Conservation (phyloP, 169 alveolate species). For the Pseudocohnilembus persalinus region DNA sequence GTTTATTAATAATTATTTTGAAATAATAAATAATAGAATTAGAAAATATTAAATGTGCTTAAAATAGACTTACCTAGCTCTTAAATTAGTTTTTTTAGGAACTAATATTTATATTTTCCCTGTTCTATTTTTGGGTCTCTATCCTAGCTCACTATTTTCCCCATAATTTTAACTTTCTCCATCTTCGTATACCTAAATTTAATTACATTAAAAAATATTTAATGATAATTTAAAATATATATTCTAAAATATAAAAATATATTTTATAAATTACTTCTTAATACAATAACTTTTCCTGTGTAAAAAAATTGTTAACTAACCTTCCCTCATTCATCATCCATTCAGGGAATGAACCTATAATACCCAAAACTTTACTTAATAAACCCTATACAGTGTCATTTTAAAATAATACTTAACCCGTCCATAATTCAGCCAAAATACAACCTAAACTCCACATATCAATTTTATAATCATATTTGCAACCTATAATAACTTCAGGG, state of each 20-base stretch:
- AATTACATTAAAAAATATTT: not conserved
- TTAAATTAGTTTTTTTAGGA: slow-evolving; percentile 78
- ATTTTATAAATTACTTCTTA: slow-evolving; percentile 68
- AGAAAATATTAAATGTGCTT: not conserved
- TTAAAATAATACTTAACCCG: slow-evolving; percentile 82
- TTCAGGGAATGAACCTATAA: slow-evolving; percentile 88
- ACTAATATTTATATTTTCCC: slow-evolving; percentile 77
- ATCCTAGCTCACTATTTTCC: slow-evolving; percentile 36
- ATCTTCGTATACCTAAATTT: slow-evolving; percentile 38
- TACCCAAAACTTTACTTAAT: slow-evolving; percentile 88
- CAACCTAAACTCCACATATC: slow-evolving; percentile 99
- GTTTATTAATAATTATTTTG: no score
- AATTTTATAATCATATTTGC: slow-evolving; percentile 95
- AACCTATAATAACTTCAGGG: slow-evolving; percentile 98
- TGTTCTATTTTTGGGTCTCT: slow-evolving; percentile 54
- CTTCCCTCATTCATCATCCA: slow-evolving; percentile 90
- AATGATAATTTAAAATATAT: slow-evolving; percentile 9
- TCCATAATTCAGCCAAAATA: slow-evolving; percentile 93
- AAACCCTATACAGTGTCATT: slow-evolving; percentile 86
- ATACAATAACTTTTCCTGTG: slow-evolving; percentile 85
- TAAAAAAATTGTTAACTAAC: slow-evolving; percentile 80
- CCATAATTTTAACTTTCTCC: slow-evolving; percentile 56
- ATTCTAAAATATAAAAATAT: slow-evolving; percentile 23
- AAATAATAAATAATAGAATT: not conserved
- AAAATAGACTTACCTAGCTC: slow-evolving; percentile 38